Evolutionary conservation across 495 filamentous ascomycete genomes (phyloP), one percentile per base, ranked within the genome.

Genomic region (Trichocladium uniseriatum): DNA sequence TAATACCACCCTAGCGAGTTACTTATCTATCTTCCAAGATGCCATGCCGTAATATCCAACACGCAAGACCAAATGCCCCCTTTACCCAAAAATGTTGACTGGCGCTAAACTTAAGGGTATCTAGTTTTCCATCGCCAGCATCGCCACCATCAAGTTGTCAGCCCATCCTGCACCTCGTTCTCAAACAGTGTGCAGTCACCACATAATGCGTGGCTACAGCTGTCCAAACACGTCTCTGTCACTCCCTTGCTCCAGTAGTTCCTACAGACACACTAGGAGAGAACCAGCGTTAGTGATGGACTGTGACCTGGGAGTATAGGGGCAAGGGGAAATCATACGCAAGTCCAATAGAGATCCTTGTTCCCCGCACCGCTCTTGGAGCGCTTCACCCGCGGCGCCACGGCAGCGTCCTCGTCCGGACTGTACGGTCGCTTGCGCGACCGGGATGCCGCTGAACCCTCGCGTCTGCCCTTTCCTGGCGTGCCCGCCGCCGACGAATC

Each of bases 281-380:
- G 2, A 5, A 20, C 19, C 5, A 11, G 9, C 16, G 22, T 47
- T 31, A 47, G 44, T 22, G n/a, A 47, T 14, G 15, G 14, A 11
- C 13, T 2, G 6, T 37, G 19, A 6, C 8, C 16, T n/a, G 3
- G 9, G 11, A 15, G 2, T 11, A 20, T 16, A 9, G 11, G n/a
- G 14, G 1, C 5, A 15, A 21, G 20, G 32, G 9, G 9, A 13
- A 39, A 16, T 46, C 48, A 18, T 48, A 55, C 53, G 34, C 53
- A 55, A 35, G 32, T 32, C 53, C 53, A 55, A 2, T 42, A 38
- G 9, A 15, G 13, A 27, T 32, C 43, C 24, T 28, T 29, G 21
- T 27, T 41, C 24, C 32, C 41, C 22, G n/a, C 10, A 1, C 28
- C 34, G 2, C 27, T 38, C 53, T 34, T 55, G 15, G 15, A 10